Evolutionary conservation across 2,329 filamentous ascomycete genomes (phyloP), one percentile per base, ranked within the genome.

Genomic region (Capronia coronata): DNA sequence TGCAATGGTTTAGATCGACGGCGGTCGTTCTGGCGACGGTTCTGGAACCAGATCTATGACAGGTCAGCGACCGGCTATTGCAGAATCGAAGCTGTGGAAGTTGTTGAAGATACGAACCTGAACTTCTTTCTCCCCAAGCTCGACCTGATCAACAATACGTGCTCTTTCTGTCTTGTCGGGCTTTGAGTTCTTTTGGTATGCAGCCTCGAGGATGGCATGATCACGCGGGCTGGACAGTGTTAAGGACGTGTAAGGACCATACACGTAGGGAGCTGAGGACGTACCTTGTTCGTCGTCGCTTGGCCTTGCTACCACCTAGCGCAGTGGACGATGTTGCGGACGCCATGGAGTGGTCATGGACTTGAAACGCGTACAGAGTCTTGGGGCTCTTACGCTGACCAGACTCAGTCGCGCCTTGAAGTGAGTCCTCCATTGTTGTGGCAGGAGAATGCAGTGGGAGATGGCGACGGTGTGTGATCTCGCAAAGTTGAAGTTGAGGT

Each of bases 1-100:
- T 87, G 80, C 30, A 94, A 76, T 40, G 90, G 89, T 60, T 87
- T 84, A 48, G 87, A 88, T 72, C 91, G 94, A 59, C 91, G 81
- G 61, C 91, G 80, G 66, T 94, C 87, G 68, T 94, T 95, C 68
- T 97, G 91, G 58, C 91, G 80, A 63, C 89, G 82, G 64, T 96
- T 96, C 64, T 96, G 91, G 70, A 96, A 96, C 91, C 91, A 97
- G 61, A 96, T 95, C 91, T 96, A 49, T 23, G 19, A 6, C 25
- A 16, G 34, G 43, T 69, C 63, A 68, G 62, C 59, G 54, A 52
- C 39, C 48, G 11, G n/a, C 56, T 49, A 54, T 57, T 6, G 38
- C 18, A 40, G 27, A 18, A 29, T 13, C 11, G 8, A 13, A 19
- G 34, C n/a, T 13, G 6, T n/a, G 5, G 34, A 43, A 43, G 30